Conservation (phyloP, 495 filamentous ascomycete species). For the Aspergillus nanangensis region DNA sequence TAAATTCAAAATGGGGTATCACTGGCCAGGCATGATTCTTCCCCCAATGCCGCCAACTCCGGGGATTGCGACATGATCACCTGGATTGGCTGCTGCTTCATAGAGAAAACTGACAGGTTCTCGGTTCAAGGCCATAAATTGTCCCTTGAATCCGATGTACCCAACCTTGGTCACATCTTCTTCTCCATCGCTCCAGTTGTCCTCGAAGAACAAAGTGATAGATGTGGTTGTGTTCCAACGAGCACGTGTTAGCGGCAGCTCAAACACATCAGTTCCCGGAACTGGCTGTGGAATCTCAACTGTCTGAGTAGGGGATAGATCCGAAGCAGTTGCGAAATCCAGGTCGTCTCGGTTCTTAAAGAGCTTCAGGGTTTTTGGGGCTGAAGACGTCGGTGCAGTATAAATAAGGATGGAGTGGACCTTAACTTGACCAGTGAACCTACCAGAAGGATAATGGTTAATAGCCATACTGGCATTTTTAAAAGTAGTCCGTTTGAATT, state of each 20-base stretch:
- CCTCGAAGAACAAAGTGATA: constrained; percentile 77
- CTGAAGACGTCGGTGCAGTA: constrained; percentile 60
- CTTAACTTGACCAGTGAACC: constrained; percentile 90
- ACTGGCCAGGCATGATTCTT: constrained; percentile 39
- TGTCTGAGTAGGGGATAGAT: constrained; percentile 66
- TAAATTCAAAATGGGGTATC: constrained; percentile 8
- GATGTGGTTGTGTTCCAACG: constrained; percentile 78
- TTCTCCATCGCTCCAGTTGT: constrained; percentile 57
- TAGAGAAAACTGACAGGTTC: constrained; percentile 85
- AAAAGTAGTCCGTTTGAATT: too few relatives aligned
- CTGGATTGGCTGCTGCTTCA: constrained; percentile 88
- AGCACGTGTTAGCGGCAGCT: constrained; percentile 78
- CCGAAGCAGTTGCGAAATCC: constrained; percentile 73
- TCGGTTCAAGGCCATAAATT: constrained; percentile 79
- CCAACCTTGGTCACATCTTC: constrained; percentile 73
- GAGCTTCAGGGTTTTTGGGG: constrained; percentile 79
- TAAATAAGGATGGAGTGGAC: constrained; percentile 84
- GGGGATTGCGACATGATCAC: constrained; percentile 63
- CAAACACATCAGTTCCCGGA: constrained; percentile 65
- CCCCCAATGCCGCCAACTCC: constrained; percentile 38
- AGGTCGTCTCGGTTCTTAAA: constrained; percentile 82
- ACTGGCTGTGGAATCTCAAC: constrained; percentile 72
- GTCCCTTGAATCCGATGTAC: constrained; percentile 90
- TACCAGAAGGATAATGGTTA: constrained; percentile 26
- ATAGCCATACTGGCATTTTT: constrained; percentile 1